Evolutionary conservation across 2,329 filamentous ascomycete genomes (phyloP).

Genomic region (Cladosporium colombiae): DNA sequence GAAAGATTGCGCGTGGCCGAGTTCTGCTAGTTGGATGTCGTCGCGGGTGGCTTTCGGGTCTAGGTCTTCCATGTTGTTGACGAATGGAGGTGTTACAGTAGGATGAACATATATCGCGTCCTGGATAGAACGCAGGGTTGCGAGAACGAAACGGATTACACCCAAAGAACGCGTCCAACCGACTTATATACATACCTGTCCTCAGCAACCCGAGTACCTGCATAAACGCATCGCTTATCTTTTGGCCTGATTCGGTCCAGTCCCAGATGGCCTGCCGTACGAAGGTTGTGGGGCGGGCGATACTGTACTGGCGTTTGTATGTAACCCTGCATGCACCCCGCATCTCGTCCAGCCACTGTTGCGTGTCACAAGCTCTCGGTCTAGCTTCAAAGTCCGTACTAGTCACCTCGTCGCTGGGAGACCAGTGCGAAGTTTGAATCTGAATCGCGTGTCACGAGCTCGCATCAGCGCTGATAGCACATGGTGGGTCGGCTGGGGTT

Average conservation of each 20-base stretch:
- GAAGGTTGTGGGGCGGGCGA: slow-evolving; percentile 3
- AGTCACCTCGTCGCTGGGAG: too few relatives aligned
- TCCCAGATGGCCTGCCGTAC: background rate
- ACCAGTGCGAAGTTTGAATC: too few relatives aligned
- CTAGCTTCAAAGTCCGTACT: too few relatives aligned
- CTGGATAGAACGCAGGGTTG: too few relatives aligned
- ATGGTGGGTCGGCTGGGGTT: background rate
- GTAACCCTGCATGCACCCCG: background rate
- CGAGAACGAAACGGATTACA: background rate
- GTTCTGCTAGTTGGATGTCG: slow-evolving; percentile 43
- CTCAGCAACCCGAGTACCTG: background rate
- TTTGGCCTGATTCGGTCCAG: background rate
- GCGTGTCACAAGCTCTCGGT: background rate
- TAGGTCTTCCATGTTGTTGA: background rate
- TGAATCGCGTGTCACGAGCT: background rate
- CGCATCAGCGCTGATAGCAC: background rate
- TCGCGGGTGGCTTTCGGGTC: background rate
- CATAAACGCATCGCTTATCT: background rate
- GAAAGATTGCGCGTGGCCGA: slow-evolving; percentile 57
- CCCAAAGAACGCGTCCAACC: background rate
- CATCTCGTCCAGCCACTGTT: background rate
- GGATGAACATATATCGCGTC: background rate
- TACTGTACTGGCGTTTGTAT: background rate
- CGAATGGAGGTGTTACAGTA: background rate
- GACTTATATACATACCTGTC: background rate